Evolutionary conservation across 768 basidiomycete species (phyloP).

Genomic region (Rhodosporidiobolus sp.): DNA sequence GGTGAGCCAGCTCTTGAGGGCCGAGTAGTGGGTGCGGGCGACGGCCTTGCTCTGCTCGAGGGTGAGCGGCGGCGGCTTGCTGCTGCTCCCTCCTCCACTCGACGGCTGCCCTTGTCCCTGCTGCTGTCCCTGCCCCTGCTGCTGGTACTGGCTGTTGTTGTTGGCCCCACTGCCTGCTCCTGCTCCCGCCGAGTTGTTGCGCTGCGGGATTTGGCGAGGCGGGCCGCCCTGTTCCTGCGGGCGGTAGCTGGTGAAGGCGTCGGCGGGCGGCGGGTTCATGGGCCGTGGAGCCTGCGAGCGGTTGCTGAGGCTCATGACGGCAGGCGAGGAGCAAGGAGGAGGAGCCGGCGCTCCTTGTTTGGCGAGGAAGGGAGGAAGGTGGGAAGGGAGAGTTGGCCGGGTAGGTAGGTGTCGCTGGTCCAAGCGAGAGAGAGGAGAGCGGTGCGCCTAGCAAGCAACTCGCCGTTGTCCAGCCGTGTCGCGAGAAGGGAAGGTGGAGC

Average conservation of each 20-base stretch:
- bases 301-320: neutral
- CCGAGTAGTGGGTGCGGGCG: conserved; percentile 26
- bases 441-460: too few relatives aligned
- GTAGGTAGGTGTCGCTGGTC: neutral
- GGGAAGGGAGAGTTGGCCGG: neutral
- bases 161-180: neutral
- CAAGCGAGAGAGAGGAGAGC: too few relatives aligned
- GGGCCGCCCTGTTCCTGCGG: neutral
- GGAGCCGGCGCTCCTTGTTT: too few relatives aligned
- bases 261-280: neutral
- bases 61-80: conserved; percentile 18
- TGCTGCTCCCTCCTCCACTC: neutral
- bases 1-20: conserved; percentile 29
- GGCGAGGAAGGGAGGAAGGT: neutral
- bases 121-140: neutral
- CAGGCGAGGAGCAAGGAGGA: too few relatives aligned
- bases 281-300: neutral
- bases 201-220: neutral
- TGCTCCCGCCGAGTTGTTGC: conserved; percentile 1
- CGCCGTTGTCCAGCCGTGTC: too few relatives aligned
- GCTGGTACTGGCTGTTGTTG: neutral
- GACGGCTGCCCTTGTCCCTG: neutral
- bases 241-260: conserved; percentile 1
- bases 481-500: too few relatives aligned
- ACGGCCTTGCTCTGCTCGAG: conserved; percentile 23